These are phyloP conservation scores for Colletotrichum costaricense DNA, from an alignment of 2,329 filamentous ascomycete species.

Conservation along the genomic window DNA sequence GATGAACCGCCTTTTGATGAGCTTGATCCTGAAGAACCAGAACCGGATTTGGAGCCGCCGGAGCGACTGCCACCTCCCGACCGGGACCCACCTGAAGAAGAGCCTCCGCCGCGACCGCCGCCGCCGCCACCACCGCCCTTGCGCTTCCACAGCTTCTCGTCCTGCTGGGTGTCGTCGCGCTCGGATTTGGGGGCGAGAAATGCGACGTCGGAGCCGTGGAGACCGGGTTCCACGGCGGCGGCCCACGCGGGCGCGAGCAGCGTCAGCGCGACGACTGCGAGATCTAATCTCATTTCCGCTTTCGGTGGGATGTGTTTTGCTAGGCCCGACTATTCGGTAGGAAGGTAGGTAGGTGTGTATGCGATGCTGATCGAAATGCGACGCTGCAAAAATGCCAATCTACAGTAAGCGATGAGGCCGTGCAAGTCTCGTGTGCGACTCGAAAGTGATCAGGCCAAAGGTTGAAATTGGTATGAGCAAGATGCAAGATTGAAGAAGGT, in stretches of 20 bases:
- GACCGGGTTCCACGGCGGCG: conserved; percentile 40
- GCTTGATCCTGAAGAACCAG: conserved; percentile 36
- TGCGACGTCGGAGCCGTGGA: conserved; percentile 29
- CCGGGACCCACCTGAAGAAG: conserved; percentile 26
- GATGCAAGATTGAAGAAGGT: background rate
- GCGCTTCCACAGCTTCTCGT: conserved; percentile 67
- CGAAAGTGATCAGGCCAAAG: background rate
- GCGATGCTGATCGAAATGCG: background rate
- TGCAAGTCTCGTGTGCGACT: background rate
- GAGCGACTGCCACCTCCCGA: background rate
- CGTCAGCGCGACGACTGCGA: conserved; percentile 43
- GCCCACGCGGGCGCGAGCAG: conserved; percentile 38
- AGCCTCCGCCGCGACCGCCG: conserved; percentile 50
- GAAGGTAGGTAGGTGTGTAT: background rate
- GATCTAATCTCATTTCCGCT: conserved; percentile 46
- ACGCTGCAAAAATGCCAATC: background rate
- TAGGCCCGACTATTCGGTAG: background rate
- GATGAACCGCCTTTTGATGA: conserved; percentile 40
- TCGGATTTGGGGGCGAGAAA: conserved; percentile 36
- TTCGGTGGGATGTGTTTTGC: background rate
- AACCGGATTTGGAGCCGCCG: conserved; percentile 16
- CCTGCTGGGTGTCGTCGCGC: conserved; percentile 27
- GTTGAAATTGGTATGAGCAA: background rate
- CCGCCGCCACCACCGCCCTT: conserved; percentile 70
- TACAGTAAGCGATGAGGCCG: background rate